phyloP scores from a whole-genome alignment of 768 basidiomycete species.

The Leccinum subtestaceum region DNA sequence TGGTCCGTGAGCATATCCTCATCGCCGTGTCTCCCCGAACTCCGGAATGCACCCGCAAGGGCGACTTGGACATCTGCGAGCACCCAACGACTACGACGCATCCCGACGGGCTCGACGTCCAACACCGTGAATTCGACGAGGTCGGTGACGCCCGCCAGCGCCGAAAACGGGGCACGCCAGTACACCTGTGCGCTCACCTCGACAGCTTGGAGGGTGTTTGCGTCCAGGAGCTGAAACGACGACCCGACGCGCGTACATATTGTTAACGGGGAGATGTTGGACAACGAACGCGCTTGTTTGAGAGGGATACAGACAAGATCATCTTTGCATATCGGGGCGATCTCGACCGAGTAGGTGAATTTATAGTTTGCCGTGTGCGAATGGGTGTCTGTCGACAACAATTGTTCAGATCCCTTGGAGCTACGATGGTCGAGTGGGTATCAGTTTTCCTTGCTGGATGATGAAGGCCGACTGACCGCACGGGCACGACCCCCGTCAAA shows the following conservation, averaged over 20 bases:
- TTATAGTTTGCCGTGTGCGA: conserved; percentile 93
- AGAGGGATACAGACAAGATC: conserved; percentile 89
- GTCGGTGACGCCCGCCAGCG: conserved; percentile 78
- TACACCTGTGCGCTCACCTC: conserved; percentile 78
- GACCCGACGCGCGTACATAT: conserved; percentile 91
- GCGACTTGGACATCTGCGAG: conserved; percentile 90
- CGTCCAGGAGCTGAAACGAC: conserved; percentile 88
- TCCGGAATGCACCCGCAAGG: conserved; percentile 74
- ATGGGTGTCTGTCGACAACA: conserved; percentile 91
- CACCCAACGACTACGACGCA: conserved; percentile 69
- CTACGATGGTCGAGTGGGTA: conserved; percentile 35
- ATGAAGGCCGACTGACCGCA: conserved; percentile 54
- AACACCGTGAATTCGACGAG: conserved; percentile 94
- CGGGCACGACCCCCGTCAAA: conserved; percentile 80
- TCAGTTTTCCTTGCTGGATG: not conserved
- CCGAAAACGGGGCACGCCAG: conserved; percentile 90
- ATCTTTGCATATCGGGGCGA: conserved; percentile 95
- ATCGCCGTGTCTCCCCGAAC: conserved; percentile 41
- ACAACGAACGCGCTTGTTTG: conserved; percentile 76
- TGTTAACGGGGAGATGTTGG: conserved; percentile 86
- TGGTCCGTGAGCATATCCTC: conserved; percentile 58
- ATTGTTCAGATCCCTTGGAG: conserved; percentile 90
- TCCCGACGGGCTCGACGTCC: conserved; percentile 85
- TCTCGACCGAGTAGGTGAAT: conserved; percentile 96
- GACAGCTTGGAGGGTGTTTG: conserved; percentile 75